Evolutionary conservation across 1,284 basidiomycete genomes (phyloP).

Genomic region (Chalciporus sp.): DNA sequence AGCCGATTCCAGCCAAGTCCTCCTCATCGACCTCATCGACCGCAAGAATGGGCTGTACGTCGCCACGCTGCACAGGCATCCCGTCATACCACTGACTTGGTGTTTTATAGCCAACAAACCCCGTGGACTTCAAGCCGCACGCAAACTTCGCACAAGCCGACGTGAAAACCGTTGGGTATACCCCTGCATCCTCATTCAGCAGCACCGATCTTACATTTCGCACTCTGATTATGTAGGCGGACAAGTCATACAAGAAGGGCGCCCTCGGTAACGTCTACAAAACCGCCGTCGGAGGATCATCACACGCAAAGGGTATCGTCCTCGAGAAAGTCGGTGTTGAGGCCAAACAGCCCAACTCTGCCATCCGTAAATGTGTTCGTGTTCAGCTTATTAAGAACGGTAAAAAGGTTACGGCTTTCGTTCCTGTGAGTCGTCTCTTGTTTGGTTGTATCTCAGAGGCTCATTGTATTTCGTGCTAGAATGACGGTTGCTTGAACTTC

Average conservation of each 20-base stretch:
- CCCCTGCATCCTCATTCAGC: slow-evolving; percentile 6
- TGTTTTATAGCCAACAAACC: slow-evolving; percentile 86
- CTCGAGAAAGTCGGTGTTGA: slow-evolving; percentile 97
- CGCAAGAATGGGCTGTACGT: slow-evolving; percentile 83
- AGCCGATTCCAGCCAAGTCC: slow-evolving; percentile 16
- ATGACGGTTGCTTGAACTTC: slow-evolving; percentile 99
- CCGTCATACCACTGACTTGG: slow-evolving; percentile 13
- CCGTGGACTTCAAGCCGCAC: slow-evolving; percentile 98
- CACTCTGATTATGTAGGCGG: slow-evolving; percentile 62
- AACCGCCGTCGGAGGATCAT: slow-evolving; percentile 99
- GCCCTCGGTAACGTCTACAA: slow-evolving; percentile 99
- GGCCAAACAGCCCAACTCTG: slow-evolving; percentile 99
- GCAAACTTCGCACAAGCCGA: slow-evolving; percentile 95
- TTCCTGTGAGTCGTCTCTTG: slow-evolving; percentile 49
- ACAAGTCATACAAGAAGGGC: slow-evolving; percentile 99
- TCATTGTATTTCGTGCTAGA: slow-evolving; percentile 49
- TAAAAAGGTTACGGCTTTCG: slow-evolving; percentile 96
- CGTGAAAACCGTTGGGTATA: slow-evolving; percentile 96
- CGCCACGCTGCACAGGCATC: slow-evolving; percentile 21
- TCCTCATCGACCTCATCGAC: slow-evolving; percentile 47
- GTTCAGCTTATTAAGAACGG: slow-evolving; percentile 99
- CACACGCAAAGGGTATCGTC: slow-evolving; percentile 99
- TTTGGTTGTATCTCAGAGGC: not conserved
- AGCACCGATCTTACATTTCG: slow-evolving; percentile 14
- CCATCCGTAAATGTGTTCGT: slow-evolving; percentile 99